phyloP scores from a whole-genome alignment of 208 protist genomes.

The Acanthamoeba polyphaga region DNA sequence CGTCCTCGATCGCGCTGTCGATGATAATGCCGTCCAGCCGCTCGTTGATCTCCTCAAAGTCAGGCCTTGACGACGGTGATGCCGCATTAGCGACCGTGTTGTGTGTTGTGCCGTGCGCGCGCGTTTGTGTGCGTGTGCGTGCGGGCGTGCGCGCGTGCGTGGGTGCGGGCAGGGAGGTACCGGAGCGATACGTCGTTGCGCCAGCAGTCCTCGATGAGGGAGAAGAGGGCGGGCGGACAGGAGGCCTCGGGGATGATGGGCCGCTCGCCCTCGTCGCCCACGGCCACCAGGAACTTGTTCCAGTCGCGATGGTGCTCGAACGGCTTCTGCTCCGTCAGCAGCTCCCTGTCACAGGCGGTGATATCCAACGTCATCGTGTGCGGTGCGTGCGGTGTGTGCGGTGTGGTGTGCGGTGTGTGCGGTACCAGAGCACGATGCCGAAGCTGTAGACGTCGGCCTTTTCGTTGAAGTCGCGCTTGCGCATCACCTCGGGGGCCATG shows the following conservation, averaged over 20 bases:
- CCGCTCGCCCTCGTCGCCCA: constrained; percentile 58
- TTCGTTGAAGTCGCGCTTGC: constrained; percentile 63
- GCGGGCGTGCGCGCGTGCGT: too few relatives aligned
- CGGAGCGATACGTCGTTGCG: constrained; percentile 10
- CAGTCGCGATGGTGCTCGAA: constrained; percentile 56
- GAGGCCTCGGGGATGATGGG: constrained; percentile 28
- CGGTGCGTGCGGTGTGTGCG: too few relatives aligned
- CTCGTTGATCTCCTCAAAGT: constrained; percentile 67
- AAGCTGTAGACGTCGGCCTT: constrained; percentile 65
- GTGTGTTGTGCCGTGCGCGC: background rate
- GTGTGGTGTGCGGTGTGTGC: background rate
- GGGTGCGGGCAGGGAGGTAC: background rate
- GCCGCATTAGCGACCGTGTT: background rate
- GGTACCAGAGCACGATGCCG: constrained; percentile 9
- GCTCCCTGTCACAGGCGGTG: background rate
- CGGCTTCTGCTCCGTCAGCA: constrained; percentile 61
- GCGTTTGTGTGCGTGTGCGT: background rate
- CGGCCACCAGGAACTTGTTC: constrained; percentile 41
- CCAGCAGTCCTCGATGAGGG: constrained; percentile 72
- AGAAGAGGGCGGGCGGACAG: constrained; percentile 31
- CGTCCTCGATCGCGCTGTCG: constrained; percentile 40
- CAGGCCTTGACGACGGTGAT: background rate
- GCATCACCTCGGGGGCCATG: constrained; percentile 68
- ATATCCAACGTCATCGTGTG: too few relatives aligned
- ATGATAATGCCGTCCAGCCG: constrained; percentile 26